Percentiles rank a stretch among this genome's conserved stretches.
Evolutionary conservation across 2,329 filamentous ascomycete species (phyloP).

Genomic region (Stylonectria norvegica): DNA sequence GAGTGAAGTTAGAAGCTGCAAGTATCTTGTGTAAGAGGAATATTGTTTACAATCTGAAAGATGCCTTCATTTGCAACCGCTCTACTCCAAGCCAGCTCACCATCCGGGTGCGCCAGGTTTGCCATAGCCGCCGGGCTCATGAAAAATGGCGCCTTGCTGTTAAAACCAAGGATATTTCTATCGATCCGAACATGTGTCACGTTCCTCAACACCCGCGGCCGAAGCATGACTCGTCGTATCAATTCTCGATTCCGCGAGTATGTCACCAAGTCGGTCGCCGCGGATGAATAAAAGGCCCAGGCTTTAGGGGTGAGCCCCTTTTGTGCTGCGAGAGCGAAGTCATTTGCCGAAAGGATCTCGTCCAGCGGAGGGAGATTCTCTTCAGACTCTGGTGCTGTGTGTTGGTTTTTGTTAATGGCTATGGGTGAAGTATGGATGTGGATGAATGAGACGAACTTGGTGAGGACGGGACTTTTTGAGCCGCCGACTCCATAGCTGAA

Average conservation of each 20-base stretch:
- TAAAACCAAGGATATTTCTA: slow-evolving; percentile 51
- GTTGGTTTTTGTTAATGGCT: not conserved
- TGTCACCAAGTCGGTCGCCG: slow-evolving; percentile 59
- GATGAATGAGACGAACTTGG: slow-evolving; percentile 11
- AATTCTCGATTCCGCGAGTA: slow-evolving; percentile 52
- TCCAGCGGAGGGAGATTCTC: slow-evolving; percentile 16
- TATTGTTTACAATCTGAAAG: slow-evolving; percentile 21
- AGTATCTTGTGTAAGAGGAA: not conserved
- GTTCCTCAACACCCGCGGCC: slow-evolving; percentile 55
- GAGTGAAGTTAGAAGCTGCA: not conserved
- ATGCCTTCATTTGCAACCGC: slow-evolving; percentile 26
- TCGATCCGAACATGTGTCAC: slow-evolving; percentile 50
- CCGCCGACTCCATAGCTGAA: slow-evolving; percentile 26
- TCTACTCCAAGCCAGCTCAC: slow-evolving; percentile 46
- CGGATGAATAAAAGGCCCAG: slow-evolving; percentile 68
- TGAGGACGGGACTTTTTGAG: slow-evolving; percentile 25
- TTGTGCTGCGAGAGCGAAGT: slow-evolving; percentile 58
- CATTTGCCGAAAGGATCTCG: slow-evolving; percentile 37
- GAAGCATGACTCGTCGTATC: slow-evolving; percentile 55
- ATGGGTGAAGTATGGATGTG: not conserved
- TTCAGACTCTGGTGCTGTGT: slow-evolving; percentile 13
- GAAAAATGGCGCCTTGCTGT: slow-evolving; percentile 56
- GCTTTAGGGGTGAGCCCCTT: slow-evolving; percentile 57
- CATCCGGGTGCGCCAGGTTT: slow-evolving; percentile 59
- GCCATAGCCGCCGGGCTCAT: slow-evolving; percentile 64